A percentile compares a stretch with the other conserved stretches of the same genome.
phyloP scores from a whole-genome alignment of 768 basidiomycete genomes.

The Tremella fuciformis region DNA sequence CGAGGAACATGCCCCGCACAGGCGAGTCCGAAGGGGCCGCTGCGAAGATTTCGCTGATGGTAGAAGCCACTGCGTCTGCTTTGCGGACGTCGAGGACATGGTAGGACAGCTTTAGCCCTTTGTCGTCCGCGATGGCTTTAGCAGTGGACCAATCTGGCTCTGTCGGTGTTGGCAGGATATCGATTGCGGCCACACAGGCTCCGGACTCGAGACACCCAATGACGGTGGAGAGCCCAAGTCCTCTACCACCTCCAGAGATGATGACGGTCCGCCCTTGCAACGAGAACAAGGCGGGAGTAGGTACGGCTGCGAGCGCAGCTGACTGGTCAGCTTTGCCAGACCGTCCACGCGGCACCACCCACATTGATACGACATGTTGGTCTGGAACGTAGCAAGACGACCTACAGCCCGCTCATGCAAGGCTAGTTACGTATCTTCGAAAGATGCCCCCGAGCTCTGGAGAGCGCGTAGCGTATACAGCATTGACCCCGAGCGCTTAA shows the following conservation, averaged over 20 bases:
- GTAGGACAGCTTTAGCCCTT: constrained; percentile 20
- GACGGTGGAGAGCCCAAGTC: constrained; percentile 41
- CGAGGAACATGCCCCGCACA: constrained; percentile 20
- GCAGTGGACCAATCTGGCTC: constrained; percentile 30
- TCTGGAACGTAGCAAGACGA: too few species aligned
- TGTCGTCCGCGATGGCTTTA: constrained; percentile 10
- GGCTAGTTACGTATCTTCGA: too few species aligned
- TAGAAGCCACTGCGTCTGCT: not conserved
- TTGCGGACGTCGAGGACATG: constrained; percentile 26
- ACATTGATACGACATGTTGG: too few species aligned
- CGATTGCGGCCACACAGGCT: constrained; percentile 33
- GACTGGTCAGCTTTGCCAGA: too few species aligned
- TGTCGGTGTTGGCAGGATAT: constrained; percentile 31
- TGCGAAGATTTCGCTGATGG: constrained; percentile 20
- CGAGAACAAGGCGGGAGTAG: constrained; percentile 33
- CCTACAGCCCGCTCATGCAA: too few species aligned
- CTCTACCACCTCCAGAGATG: constrained; percentile 44
- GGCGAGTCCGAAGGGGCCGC: constrained; percentile 10
- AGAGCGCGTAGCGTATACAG: too few species aligned
- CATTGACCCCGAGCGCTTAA: too few species aligned
- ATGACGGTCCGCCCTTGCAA: constrained; percentile 32
- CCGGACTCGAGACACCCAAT: constrained; percentile 37
- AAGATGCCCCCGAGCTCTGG: too few species aligned
- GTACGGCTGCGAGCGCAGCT: constrained; percentile 18
- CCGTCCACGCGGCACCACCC: too few species aligned